These are phyloP conservation scores for Clavariopsis aquatica DNA, from an alignment of 495 filamentous ascomycete species.

Conservation along the genomic window DNA sequence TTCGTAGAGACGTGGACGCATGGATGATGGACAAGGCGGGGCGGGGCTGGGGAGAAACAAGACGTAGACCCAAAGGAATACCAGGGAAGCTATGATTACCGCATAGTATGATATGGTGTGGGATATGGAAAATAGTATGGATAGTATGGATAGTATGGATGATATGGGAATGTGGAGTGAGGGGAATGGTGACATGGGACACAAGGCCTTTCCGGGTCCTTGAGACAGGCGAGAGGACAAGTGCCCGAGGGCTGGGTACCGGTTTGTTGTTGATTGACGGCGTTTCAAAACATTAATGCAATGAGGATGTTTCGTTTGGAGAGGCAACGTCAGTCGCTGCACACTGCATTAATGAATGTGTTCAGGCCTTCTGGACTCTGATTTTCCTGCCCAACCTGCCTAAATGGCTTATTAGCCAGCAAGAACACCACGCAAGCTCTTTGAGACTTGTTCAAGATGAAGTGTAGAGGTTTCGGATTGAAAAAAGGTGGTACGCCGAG, in stretches of 20 bases:
- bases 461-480: background rate
- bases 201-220: background rate
- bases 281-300: conserved; percentile 10
- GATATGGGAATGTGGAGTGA: background rate
- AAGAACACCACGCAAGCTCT: background rate
- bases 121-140: no score
- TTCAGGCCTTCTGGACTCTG: no score
- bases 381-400: background rate
- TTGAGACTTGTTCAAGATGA: background rate
- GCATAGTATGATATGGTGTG: background rate
- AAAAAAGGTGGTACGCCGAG: background rate
- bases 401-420: background rate
- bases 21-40: background rate
- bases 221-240: background rate
- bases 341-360: no score
- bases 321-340: background rate
- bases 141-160: background rate
- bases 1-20: background rate
- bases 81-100: no score
- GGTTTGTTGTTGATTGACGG: conserved; percentile 3
- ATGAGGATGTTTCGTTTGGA: conserved; percentile 4
- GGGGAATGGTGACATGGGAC: background rate
- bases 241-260: background rate
- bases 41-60: background rate
- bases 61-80: background rate